Conservation (phyloP, 306 rosid species). For the Geum urbanum region DNA sequence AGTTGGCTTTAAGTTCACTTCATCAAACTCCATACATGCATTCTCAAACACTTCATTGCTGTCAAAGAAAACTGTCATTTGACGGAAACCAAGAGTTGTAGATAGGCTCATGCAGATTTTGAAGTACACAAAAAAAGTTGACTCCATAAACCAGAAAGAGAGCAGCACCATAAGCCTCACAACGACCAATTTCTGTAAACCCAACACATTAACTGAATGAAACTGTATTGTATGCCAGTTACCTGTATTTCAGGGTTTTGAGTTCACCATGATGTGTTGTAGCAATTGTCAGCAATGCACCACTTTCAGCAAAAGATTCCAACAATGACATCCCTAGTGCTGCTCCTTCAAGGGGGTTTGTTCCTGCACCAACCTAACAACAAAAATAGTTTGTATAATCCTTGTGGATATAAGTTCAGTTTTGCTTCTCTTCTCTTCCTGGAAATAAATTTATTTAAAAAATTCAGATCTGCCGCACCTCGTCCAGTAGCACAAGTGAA, state of each 20-base stretch:
- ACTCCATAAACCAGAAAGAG: conserved; percentile 9
- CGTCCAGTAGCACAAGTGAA: conserved; percentile 85
- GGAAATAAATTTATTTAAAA: conserved; percentile 3
- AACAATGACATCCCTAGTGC: conserved; percentile 87
- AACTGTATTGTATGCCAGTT: conserved; percentile 16
- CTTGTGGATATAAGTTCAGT: not conserved
- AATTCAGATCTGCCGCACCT: conserved; percentile 36
- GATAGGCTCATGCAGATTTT: not conserved
- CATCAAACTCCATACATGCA: conserved; percentile 97
- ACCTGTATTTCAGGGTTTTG: conserved; percentile 97
- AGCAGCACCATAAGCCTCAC: conserved; percentile 1
- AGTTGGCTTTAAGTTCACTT: conserved; percentile 88
- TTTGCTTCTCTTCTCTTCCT: conserved; percentile 8
- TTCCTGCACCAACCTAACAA: conserved; percentile 93
- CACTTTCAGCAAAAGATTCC: conserved; percentile 78
- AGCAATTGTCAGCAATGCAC: conserved; percentile 76
- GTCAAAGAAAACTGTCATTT: conserved; percentile 33
- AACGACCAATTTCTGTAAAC: not conserved
- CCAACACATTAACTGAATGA: not conserved
- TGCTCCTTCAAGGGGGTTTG: conserved; percentile 97
- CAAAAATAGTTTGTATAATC: conserved; percentile 14
- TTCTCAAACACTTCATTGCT: conserved; percentile 84
- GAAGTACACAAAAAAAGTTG: not conserved
- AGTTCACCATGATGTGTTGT: conserved; percentile 98
- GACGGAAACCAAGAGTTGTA: conserved; percentile 24